Conservation (phyloP, 352 stramenopile species). For the Phytophthora pluvialis region DNA sequence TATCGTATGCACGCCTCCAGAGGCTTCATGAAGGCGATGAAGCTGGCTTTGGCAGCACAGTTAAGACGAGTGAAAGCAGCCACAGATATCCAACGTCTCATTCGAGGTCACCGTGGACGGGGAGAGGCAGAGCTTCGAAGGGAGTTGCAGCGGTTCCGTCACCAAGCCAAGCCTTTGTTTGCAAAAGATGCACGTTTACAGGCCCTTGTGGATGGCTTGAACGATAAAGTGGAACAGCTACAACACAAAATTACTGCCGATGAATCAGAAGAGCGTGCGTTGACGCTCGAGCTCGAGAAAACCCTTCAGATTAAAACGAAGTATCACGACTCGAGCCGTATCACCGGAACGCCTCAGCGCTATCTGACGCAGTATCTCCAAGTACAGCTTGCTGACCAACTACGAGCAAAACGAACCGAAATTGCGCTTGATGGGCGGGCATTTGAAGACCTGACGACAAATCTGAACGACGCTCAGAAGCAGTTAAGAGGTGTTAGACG, state of each 20-base stretch:
- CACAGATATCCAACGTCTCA: slow-evolving; percentile 76
- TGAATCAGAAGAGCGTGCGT: slow-evolving; percentile 59
- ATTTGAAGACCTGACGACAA: slow-evolving; percentile 63
- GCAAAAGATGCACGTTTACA: slow-evolving; percentile 55
- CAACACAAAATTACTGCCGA: slow-evolving; percentile 46
- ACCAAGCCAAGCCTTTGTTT: slow-evolving; percentile 78
- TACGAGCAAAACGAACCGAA: slow-evolving; percentile 73
- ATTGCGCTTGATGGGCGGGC: slow-evolving; percentile 60
- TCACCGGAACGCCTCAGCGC: slow-evolving; percentile 89
- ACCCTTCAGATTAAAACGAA: slow-evolving; percentile 87
- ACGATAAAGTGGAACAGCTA: slow-evolving; percentile 53
- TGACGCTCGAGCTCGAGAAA: slow-evolving; percentile 80
- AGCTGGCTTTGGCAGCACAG: slow-evolving; percentile 53
- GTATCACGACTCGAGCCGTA: slow-evolving; percentile 85
- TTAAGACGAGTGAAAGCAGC: slow-evolving; percentile 47
- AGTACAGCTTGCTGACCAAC: slow-evolving; percentile 88
- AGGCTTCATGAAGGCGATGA: slow-evolving; percentile 70
- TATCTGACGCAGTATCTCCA: slow-evolving; percentile 94
- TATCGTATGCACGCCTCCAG: slow-evolving; percentile 70
- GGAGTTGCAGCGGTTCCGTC: slow-evolving; percentile 78
- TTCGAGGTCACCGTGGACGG: slow-evolving; percentile 83
- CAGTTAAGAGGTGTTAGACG: slow-evolving; percentile 72
- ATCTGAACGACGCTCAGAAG: slow-evolving; percentile 69
- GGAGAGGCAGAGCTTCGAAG: slow-evolving; percentile 68
- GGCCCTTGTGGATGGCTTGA: slow-evolving; percentile 51